Evolutionary conservation across 768 basidiomycete species (phyloP).

Genomic region (Lactarius akahatsu): DNA sequence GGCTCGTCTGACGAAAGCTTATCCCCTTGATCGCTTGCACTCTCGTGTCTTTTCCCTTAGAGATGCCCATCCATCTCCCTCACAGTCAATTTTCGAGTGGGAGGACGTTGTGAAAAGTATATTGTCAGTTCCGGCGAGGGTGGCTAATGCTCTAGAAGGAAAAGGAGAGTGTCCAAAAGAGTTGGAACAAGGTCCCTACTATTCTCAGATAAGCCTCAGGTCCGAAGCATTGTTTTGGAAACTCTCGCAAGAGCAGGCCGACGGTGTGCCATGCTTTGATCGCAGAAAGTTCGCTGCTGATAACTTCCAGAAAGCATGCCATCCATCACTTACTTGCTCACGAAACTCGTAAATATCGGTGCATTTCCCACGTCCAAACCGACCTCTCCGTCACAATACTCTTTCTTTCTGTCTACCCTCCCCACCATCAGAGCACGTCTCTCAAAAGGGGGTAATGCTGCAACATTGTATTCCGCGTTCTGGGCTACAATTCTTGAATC

Average conservation of each 20-base stretch:
- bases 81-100: constrained; percentile 52
- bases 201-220: constrained; percentile 51
- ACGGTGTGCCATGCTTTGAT: constrained; percentile 43
- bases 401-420: constrained; percentile 61
- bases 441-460: constrained; percentile 28
- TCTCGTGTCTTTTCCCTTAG: constrained; percentile 44
- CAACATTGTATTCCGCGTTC: constrained; percentile 43
- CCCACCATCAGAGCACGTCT: constrained; percentile 49
- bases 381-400: constrained; percentile 58
- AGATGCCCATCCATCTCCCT: constrained; percentile 24
- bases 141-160: constrained; percentile 65
- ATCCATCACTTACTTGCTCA: constrained; percentile 54
- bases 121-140: constrained; percentile 69
- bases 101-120: constrained; percentile 70
- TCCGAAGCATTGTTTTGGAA: constrained; percentile 51
- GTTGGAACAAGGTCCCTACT: constrained; percentile 59
- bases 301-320: constrained; percentile 31
- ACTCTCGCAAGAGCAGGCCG: constrained; percentile 39
- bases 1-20: constrained; percentile 53
- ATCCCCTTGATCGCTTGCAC: constrained; percentile 70
- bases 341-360: constrained; percentile 67
- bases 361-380: constrained; percentile 57
- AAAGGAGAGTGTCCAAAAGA: constrained; percentile 43
- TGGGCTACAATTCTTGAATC: constrained; percentile 51
- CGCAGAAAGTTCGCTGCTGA: constrained; percentile 5